phyloP scores from a whole-genome alignment of 768 basidiomycete species.

The Trametes maxima region DNA sequence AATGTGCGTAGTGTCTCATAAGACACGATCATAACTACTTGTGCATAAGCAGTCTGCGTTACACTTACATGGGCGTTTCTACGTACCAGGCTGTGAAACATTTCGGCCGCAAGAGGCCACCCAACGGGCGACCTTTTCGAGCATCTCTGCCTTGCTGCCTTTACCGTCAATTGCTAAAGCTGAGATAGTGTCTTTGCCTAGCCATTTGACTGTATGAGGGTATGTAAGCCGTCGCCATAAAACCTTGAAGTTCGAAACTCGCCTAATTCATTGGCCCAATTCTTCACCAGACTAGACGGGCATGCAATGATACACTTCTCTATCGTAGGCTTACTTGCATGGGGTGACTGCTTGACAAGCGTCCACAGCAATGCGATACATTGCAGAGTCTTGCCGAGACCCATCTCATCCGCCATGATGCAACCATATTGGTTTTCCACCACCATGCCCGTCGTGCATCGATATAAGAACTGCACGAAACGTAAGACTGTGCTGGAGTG shows the following conservation, averaged over 20 bases:
- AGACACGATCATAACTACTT: conserved; percentile 94
- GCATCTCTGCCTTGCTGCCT: conserved; percentile 78
- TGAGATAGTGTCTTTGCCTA: conserved; percentile 82
- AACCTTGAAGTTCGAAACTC: conserved; percentile 23
- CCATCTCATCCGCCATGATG: conserved; percentile 99
- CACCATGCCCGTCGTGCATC: conserved; percentile 91
- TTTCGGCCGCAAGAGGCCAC: conserved; percentile 86
- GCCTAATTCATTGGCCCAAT: conserved; percentile 98
- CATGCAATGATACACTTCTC: conserved; percentile 98
- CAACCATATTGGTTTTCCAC: conserved; percentile 91
- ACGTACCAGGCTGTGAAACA: conserved; percentile 85
- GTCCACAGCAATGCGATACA: conserved; percentile 97
- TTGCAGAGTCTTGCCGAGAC: conserved; percentile 94
- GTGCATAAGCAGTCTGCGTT: not conserved
- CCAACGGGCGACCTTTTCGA: conserved; percentile 85
- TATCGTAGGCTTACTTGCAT: conserved; percentile 81
- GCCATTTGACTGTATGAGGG: conserved; percentile 79
- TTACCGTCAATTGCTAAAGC: conserved; percentile 92
- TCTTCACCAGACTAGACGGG: conserved; percentile 94
- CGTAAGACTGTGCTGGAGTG: not conserved
- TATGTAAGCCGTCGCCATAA: not conserved
- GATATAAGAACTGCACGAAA: conserved; percentile 80
- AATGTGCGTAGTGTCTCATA: conserved; percentile 93
- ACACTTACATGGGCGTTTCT: not conserved
- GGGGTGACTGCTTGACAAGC: conserved; percentile 91